Evolutionary conservation across 192 early-diverging fungal genomes (phyloP), one percentile per base, ranked within the genome.

Genomic region (Coemansia sp.): DNA sequence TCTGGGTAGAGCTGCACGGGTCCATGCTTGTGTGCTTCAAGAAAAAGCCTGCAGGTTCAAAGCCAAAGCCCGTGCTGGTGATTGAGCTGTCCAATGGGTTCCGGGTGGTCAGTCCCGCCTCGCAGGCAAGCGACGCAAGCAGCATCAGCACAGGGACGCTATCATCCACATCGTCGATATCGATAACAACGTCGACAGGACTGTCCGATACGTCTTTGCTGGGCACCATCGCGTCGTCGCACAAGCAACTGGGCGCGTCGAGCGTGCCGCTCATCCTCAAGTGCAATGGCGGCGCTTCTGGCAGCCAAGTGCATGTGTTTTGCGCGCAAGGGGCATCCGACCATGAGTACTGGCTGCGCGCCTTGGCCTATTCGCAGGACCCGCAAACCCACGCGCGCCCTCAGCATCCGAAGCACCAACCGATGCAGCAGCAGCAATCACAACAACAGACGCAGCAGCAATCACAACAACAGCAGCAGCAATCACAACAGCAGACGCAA

Each of bases 1-100:
- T 73, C 38, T 85, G 79, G 79, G 51, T 82, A 56, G 84, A 81
- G 43, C 67, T 85, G 44, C 69, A 60, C 26, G 64, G 58, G 12
- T 58, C 71, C n/a, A 36, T 38, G 23, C 62, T 81, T 44, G 46
- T 34, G 12, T 64, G 69, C 24, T 72, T 66, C 65, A 52, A 60
- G 41, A 39, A 60, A 24, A 48, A 59, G n/a, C 45, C 49, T 39
- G n/a, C 35, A n/a, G 44, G 63, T 0, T 38, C 51, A 0, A 60
- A 49, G 30, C 26, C 51, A 0, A 60, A 49, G 38, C 26, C 65
- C 12, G 12, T 75, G 48, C 41, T 66, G 11, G 24, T 10, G 0
- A 49, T 76, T 6, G 73, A 81, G 4, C 55, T 81, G 26, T 45
- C 69, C 7, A 15, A 39, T 30, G 73, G 73, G 21, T 81, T 81